These are phyloP conservation scores for Sclerotinia nivalis DNA, from an alignment of 2,329 filamentous ascomycete genomes.

Conservation along the genomic window DNA sequence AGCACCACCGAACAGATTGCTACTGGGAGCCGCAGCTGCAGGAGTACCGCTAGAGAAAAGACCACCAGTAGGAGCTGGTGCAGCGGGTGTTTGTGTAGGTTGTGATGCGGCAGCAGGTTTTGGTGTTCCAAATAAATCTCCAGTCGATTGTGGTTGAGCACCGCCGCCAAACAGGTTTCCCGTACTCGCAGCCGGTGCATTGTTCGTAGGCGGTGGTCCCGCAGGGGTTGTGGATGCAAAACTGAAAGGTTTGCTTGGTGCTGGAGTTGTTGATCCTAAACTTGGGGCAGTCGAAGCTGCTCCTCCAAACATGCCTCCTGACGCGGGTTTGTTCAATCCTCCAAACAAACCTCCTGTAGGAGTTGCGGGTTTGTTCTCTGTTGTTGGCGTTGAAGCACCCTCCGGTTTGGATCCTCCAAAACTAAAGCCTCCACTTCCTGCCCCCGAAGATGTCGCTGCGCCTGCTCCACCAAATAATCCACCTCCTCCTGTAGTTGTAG, in stretches of 20 bases:
- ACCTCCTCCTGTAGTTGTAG: conserved; percentile 14
- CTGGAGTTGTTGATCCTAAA: conserved; percentile 24
- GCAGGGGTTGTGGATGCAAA: conserved; percentile 38
- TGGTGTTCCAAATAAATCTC: conserved; percentile 21
- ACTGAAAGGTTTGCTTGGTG: conserved; percentile 31
- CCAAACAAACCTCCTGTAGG: conserved; percentile 18
- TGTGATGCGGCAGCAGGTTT: conserved; percentile 18
- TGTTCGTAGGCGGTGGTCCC: conserved; percentile 39
- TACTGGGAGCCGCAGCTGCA: conserved; percentile 17
- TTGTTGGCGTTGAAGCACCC: conserved; percentile 25
- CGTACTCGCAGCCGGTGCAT: conserved; percentile 25
- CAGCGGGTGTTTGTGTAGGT: conserved; percentile 17
- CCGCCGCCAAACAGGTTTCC: conserved; percentile 30
- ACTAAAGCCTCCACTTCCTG: conserved; percentile 25
- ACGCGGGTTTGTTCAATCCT: conserved; percentile 24
- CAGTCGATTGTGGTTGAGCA: conserved; percentile 15
- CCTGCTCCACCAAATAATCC: conserved; percentile 21
- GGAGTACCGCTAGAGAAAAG: conserved; percentile 17
- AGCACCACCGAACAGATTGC: conserved; percentile 21
- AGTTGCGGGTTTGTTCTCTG: conserved; percentile 28
- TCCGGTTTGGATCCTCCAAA: conserved; percentile 27
- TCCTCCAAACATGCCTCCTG: conserved; percentile 22
- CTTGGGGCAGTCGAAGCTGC: conserved; percentile 35
- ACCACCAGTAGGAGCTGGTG: conserved; percentile 10
- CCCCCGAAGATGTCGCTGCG: conserved; percentile 26